phyloP scores from a whole-genome alignment of 169 alveolate species.

The Plasmodium malariae region DNA sequence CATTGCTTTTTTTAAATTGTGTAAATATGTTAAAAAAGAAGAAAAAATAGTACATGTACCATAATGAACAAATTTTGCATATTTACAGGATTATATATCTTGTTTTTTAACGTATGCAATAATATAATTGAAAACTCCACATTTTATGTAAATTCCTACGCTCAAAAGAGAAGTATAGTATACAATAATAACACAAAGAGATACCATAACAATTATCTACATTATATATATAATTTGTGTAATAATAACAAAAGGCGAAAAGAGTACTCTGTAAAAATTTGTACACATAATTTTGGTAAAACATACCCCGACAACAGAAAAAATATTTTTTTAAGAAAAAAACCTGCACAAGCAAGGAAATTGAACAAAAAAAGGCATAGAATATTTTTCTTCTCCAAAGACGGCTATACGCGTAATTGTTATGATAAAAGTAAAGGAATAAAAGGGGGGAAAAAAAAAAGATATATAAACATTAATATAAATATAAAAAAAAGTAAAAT shows the following conservation, averaged over 20 bases:
- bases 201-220: background rate
- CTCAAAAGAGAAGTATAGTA: background rate
- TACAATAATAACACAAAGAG: background rate
- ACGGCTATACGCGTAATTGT: background rate
- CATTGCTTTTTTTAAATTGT: too few species aligned
- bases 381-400: background rate
- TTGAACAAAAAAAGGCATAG: background rate
- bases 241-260: background rate
- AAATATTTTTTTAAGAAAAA: background rate
- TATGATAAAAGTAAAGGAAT: background rate
- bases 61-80: conserved; percentile 38
- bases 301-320: background rate
- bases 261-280: conserved; percentile 4
- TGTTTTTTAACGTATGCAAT: conserved; percentile 4
- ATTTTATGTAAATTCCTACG: background rate
- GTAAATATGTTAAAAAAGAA: conserved; percentile 7
- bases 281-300: background rate
- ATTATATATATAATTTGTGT: background rate
- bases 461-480: too few species aligned
- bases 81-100: conserved; percentile 3
- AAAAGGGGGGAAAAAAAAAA: background rate
- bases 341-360: background rate
- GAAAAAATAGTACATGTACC: background rate
- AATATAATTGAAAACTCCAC: conserved; percentile 8
- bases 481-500: background rate